Percentiles rank a stretch among this genome's conserved stretches.
These are phyloP conservation scores for Cladosporium sp. DNA, from an alignment of 2,329 filamentous ascomycete genomes.

Conservation along the genomic window DNA sequence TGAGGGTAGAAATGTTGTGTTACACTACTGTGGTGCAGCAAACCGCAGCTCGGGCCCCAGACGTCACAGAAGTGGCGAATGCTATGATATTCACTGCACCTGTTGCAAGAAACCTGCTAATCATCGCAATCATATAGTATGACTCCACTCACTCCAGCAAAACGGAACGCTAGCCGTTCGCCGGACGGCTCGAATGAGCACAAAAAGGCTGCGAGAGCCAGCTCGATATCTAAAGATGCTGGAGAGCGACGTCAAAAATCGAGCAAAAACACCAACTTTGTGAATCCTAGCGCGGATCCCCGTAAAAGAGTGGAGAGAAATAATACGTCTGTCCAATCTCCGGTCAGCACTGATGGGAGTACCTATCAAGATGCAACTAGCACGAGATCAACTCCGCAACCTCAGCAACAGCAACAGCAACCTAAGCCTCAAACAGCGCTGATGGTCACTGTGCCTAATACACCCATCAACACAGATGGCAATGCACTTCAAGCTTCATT, in stretches of 20 bases:
- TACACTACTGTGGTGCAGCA: too few relatives aligned
- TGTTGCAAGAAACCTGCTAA: too few relatives aligned
- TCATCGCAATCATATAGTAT: background rate
- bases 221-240: background rate
- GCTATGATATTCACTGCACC: too few relatives aligned
- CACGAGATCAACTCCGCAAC: background rate
- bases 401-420: too few relatives aligned
- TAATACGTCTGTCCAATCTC: background rate
- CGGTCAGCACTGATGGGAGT: background rate
- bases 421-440: background rate
- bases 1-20: too few relatives aligned
- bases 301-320: background rate
- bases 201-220: background rate
- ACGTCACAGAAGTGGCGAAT: too few relatives aligned
- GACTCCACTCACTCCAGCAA: background rate
- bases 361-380: constrained; percentile 10
- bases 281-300: background rate
- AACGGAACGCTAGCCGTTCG: background rate
- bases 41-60: too few relatives aligned
- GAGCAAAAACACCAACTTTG: background rate
- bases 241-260: background rate
- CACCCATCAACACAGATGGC: background rate
- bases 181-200: background rate
- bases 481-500: background rate
- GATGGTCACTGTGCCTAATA: background rate